Percentiles rank a stretch among this genome's conserved stretches.
Evolutionary conservation across 177 flowering plant species (phyloP).

Genomic region (Tripterygium wilfordii): DNA sequence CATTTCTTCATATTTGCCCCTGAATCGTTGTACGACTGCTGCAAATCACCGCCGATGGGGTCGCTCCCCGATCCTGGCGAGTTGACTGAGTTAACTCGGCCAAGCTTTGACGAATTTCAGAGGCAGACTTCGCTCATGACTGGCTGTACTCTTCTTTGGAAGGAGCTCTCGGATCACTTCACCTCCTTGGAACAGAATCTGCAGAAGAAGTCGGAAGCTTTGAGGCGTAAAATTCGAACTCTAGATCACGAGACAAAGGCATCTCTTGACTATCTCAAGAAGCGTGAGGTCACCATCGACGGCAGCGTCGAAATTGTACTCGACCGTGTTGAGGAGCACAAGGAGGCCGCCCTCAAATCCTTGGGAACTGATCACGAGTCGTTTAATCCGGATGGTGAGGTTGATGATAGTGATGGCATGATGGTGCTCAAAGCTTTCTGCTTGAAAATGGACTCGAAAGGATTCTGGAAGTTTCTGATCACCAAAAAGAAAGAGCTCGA

Average conservation of each 20-base stretch:
- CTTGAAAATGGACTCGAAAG: conserved; percentile 42
- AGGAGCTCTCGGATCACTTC: conserved; percentile 88
- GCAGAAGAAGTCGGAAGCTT: conserved; percentile 54
- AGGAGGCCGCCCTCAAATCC: conserved; percentile 37
- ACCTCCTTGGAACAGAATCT: conserved; percentile 64
- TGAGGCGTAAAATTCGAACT: conserved; percentile 40
- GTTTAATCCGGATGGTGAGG: conserved; percentile 31
- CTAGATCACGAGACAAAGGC: conserved; percentile 49
- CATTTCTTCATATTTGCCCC: not conserved
- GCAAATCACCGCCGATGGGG: conserved; percentile 33
- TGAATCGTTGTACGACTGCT: not conserved
- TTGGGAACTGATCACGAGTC: conserved; percentile 17
- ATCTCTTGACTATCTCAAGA: conserved; percentile 42
- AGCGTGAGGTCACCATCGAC: conserved; percentile 59
- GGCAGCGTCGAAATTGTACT: conserved; percentile 43
- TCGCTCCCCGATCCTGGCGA: conserved; percentile 72
- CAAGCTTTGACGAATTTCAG: conserved; percentile 85
- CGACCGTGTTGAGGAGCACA: conserved; percentile 28
- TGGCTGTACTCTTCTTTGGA: conserved; percentile 81
- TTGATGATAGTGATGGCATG: conserved; percentile 46
- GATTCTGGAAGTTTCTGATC: conserved; percentile 62
- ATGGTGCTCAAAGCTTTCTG: conserved; percentile 45
- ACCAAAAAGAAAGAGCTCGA: conserved; percentile 73
- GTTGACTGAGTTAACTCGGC: conserved; percentile 34
- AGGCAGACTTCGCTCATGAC: conserved; percentile 76